Conservation (phyloP, 2,329 filamentous ascomycete genomes). For the Leptosphaerulina australis region DNA sequence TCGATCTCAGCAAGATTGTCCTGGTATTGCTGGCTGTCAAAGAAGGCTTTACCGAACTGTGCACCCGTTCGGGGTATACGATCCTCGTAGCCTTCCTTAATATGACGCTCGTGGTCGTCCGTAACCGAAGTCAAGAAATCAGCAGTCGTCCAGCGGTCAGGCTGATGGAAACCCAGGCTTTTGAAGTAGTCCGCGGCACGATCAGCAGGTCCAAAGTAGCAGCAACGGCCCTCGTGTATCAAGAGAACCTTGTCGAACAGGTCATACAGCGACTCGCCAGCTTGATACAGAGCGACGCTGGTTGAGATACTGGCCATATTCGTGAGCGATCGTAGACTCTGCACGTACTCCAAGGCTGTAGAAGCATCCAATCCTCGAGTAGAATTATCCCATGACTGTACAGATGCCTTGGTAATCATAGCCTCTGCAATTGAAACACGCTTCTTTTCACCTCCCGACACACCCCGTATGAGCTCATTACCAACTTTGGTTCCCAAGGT, state of each 20-base stretch:
- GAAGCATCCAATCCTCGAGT: slow-evolving; percentile 76
- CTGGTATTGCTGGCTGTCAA: slow-evolving; percentile 45
- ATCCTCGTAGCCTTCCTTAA: slow-evolving; percentile 63
- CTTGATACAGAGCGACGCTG: slow-evolving; percentile 74
- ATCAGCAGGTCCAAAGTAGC: slow-evolving; percentile 67
- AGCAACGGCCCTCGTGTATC: slow-evolving; percentile 50
- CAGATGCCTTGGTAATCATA: slow-evolving; percentile 51
- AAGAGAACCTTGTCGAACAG: slow-evolving; percentile 50
- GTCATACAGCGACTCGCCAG: slow-evolving; percentile 52
- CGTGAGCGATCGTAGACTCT: slow-evolving; percentile 67
- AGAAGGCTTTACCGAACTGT: slow-evolving; percentile 59
- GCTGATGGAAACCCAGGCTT: slow-evolving; percentile 70
- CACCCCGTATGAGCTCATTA: slow-evolving; percentile 73
- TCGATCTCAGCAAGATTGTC: slow-evolving; percentile 50
- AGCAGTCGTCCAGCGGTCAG: slow-evolving; percentile 69
- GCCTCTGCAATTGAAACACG: slow-evolving; percentile 57
- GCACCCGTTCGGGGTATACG: slow-evolving; percentile 61
- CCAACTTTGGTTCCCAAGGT: slow-evolving; percentile 76
- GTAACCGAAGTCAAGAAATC: slow-evolving; percentile 77
- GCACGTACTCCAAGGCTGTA: slow-evolving; percentile 75
- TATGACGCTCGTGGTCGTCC: slow-evolving; percentile 62
- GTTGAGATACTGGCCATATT: slow-evolving; percentile 68
- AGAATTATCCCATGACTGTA: slow-evolving; percentile 62
- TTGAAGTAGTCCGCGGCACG: slow-evolving; percentile 70
- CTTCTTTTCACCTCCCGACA: slow-evolving; percentile 57